These are phyloP conservation scores for Kickxella alabastrina DNA, from an alignment of 192 early-diverging fungal species.

Conservation along the genomic window DNA sequence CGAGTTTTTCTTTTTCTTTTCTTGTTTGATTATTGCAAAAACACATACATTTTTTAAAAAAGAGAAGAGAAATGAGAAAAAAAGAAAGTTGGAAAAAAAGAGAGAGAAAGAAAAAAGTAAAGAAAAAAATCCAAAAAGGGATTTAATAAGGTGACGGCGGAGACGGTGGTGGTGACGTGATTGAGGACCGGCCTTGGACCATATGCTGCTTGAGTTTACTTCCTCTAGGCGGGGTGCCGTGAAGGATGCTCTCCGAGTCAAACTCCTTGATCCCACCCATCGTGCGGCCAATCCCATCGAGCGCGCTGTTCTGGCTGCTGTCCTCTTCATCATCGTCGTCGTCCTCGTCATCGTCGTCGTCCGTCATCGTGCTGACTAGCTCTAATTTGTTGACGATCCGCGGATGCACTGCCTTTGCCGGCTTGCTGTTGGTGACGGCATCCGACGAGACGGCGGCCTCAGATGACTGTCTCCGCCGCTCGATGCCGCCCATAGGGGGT, in stretches of 20 bases:
- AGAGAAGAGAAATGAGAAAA: neutral
- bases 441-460: too few relatives aligned
- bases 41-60: neutral
- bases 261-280: neutral
- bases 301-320: slow-evolving; percentile 1
- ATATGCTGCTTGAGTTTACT: slow-evolving; percentile 24
- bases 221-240: slow-evolving; percentile 42
- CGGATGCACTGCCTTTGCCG: neutral
- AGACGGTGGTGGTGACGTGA: neutral
- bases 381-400: slow-evolving; percentile 25
- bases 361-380: slow-evolving; percentile 27
- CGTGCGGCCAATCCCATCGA: neutral
- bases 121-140: neutral
- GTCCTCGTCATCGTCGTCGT: slow-evolving; percentile 35
- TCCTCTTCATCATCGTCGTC: slow-evolving; percentile 4
- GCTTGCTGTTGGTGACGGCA: too few relatives aligned
- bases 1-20: neutral
- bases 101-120: slow-evolving; percentile 2
- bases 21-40: neutral
- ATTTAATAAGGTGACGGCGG: neutral
- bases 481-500: too few relatives aligned
- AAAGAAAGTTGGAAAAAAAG: slow-evolving; percentile 5
- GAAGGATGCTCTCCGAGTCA: slow-evolving; percentile 15
- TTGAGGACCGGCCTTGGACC: slow-evolving; percentile 12
- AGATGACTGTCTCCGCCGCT: too few relatives aligned